These are phyloP conservation scores for Elasticomyces elasticus DNA, from an alignment of 495 filamentous ascomycete genomes.

Conservation along the genomic window DNA sequence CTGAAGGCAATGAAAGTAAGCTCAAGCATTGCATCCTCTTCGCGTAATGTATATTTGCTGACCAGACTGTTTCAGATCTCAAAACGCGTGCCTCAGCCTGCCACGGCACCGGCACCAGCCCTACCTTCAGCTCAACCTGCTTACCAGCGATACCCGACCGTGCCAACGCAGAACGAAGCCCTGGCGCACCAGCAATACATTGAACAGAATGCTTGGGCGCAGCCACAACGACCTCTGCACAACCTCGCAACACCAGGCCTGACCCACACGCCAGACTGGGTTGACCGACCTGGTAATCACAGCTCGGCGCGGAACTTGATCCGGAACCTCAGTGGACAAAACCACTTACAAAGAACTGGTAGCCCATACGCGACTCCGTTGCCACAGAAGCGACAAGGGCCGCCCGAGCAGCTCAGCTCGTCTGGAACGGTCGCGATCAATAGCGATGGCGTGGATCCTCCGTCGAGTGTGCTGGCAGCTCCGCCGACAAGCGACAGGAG, in stretches of 20 bases:
- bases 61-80: constrained; percentile 3
- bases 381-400: constrained; percentile 1
- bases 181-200: constrained; percentile 22
- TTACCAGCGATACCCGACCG: background rate
- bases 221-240: constrained; percentile 14
- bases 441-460: background rate
- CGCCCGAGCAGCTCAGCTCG: background rate
- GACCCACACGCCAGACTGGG: constrained; percentile 23
- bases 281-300: constrained; percentile 3
- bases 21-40: background rate
- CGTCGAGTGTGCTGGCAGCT: constrained; percentile 5
- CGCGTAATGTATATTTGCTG: background rate
- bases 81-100: constrained; percentile 1
- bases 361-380: constrained; percentile 14
- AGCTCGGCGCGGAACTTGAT: constrained; percentile 4
- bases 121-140: background rate
- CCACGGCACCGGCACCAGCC: constrained; percentile 1
- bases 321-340: constrained; percentile 10
- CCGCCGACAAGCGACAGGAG: constrained; percentile 2
- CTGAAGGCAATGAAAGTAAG: constrained; percentile 84
- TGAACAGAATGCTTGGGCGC: constrained; percentile 22
- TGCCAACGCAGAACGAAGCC: constrained; percentile 11
- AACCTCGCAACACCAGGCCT: constrained; percentile 7
- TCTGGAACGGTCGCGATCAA: background rate
- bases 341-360: background rate